Evolutionary conservation across 116 monocot genomes (phyloP).

Genomic region (Papilionanthe hybrid): DNA sequence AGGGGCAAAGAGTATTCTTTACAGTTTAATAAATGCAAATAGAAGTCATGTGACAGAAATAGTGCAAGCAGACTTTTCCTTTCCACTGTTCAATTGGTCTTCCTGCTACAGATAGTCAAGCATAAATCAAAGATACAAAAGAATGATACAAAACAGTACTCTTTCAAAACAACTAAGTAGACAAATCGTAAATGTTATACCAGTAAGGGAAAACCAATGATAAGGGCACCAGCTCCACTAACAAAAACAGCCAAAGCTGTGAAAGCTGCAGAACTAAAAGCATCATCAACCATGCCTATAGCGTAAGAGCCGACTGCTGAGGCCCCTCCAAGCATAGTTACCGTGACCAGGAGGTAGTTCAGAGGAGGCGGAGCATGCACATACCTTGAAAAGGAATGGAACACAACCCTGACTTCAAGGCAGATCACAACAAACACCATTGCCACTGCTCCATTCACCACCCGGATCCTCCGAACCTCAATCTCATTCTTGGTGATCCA

Average conservation of each 20-base stretch:
- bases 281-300: constrained; percentile 72
- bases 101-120: background rate
- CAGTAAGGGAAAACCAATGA: constrained; percentile 77
- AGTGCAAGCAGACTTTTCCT: background rate
- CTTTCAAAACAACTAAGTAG: too few species aligned
- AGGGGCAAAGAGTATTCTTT: background rate
- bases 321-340: constrained; percentile 84
- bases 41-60: background rate
- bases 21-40: background rate
- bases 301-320: constrained; percentile 60
- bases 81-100: background rate
- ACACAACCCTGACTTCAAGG: constrained; percentile 89
- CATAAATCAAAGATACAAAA: background rate
- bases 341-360: constrained; percentile 85
- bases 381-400: constrained; percentile 83
- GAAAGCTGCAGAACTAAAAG: constrained; percentile 61
- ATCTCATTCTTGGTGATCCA: constrained; percentile 73
- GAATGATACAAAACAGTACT: background rate
- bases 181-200: constrained; percentile 28
- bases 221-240: constrained; percentile 84
- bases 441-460: constrained; percentile 88
- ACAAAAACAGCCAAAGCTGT: constrained; percentile 53
- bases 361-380: constrained; percentile 85
- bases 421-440: constrained; percentile 70
- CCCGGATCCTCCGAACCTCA: constrained; percentile 54